Evolutionary conservation across 306 rosid species (phyloP).

Genomic region (Rosa rugosa): DNA sequence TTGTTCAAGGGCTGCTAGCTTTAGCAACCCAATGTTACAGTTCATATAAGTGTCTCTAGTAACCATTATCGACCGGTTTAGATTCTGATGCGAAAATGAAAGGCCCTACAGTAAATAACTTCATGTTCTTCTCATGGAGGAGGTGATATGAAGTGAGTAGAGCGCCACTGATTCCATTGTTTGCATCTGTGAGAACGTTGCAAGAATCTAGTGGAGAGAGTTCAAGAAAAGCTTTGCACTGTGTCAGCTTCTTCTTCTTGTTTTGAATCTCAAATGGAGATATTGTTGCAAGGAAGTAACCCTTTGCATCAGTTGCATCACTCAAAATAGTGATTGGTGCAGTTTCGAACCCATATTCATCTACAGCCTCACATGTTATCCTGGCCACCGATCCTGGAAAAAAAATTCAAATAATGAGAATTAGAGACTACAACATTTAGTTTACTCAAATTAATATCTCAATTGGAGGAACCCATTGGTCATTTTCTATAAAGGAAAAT

Average conservation of each 20-base stretch:
- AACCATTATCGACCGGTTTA: conserved; percentile 10
- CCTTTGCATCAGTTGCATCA: conserved; percentile 37
- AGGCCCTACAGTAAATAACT: conserved; percentile 48
- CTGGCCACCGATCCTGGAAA: conserved; percentile 47
- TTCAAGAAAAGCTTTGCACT: conserved; percentile 49
- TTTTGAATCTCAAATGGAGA: conserved; percentile 36
- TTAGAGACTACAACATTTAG: background rate
- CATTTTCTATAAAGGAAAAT: background rate
- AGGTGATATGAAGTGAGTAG: conserved; percentile 39
- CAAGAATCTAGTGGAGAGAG: conserved; percentile 46
- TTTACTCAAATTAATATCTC: background rate
- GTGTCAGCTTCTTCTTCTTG: conserved; percentile 27
- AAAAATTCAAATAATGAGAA: background rate
- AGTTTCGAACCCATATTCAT: conserved; percentile 39
- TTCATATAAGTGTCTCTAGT: background rate
- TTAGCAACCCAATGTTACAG: background rate
- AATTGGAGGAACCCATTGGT: background rate
- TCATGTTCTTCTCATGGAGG: conserved; percentile 38
- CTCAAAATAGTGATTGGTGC: conserved; percentile 44
- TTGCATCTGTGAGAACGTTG: conserved; percentile 39
- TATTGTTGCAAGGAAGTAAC: conserved; percentile 56
- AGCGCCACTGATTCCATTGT: conserved; percentile 47
- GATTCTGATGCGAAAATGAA: conserved; percentile 36
- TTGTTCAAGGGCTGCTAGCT: background rate
- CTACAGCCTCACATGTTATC: conserved; percentile 42